Percentiles rank a stretch among this genome's conserved stretches.
Conservation (phyloP, 306 rosid genomes). For the Luffa acutangula region DNA sequence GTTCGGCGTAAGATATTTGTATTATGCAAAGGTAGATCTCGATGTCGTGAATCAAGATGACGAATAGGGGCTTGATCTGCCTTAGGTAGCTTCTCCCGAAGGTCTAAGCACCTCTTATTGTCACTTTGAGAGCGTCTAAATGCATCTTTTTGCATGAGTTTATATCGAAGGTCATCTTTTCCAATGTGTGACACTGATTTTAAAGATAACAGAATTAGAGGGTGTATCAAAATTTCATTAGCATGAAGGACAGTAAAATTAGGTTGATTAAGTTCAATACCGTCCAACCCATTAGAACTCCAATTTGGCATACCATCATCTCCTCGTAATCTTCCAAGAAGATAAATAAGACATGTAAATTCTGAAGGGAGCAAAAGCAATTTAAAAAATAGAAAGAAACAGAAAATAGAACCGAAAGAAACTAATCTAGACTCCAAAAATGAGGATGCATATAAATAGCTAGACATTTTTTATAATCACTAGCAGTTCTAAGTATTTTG, state of each 20-base stretch:
- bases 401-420: not conserved
- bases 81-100: constrained; percentile 81
- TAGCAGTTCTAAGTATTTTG: not conserved
- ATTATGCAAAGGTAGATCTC: constrained; percentile 35
- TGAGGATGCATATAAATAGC: not conserved
- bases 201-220: constrained; percentile 7
- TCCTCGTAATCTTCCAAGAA: constrained; percentile 62
- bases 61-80: constrained; percentile 14
- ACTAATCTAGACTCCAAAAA: not conserved
- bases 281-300: constrained; percentile 34
- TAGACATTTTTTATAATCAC: not conserved
- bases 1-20: constrained; percentile 26
- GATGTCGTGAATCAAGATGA: constrained; percentile 23
- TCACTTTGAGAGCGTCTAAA: constrained; percentile 31
- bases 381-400: not conserved
- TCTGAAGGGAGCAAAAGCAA: not conserved
- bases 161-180: constrained; percentile 74
- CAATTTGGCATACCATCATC: constrained; percentile 23
- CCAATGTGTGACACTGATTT: constrained; percentile 37
- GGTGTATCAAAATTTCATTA: constrained; percentile 11
- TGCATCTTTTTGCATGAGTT: constrained; percentile 66
- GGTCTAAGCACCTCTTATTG: constrained; percentile 47
- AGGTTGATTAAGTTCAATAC: constrained; percentile 29
- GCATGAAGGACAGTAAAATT: not conserved
- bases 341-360: not conserved